Percentiles rank a stretch among this genome's conserved stretches.
These are phyloP conservation scores for Plasmodium knowlesi DNA, from an alignment of 169 alveolate species.

Conservation along the genomic window DNA sequence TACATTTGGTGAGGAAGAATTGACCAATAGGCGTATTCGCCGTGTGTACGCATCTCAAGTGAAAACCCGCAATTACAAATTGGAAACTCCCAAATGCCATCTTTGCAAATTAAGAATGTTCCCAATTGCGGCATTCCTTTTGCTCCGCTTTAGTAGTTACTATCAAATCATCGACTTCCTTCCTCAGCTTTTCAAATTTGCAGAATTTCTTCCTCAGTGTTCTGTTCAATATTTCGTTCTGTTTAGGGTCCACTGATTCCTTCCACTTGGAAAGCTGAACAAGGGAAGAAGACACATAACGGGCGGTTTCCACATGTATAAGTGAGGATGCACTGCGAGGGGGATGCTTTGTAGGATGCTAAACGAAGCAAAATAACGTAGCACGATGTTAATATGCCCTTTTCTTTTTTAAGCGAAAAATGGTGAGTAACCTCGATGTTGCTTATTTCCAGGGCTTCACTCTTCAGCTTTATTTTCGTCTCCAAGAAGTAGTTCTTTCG, in stretches of 20 bases:
- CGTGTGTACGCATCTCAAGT: neutral
- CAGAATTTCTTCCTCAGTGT: conserved; percentile 18
- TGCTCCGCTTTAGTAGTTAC: neutral
- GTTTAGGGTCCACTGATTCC: conserved; percentile 15
- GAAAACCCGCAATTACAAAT: neutral
- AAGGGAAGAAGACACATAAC: neutral
- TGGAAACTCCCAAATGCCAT: neutral
- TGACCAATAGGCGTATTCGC: neutral
- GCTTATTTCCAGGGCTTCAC: conserved; percentile 50
- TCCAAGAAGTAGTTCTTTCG: conserved; percentile 60
- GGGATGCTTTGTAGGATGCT: neutral
- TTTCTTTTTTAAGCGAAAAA: neutral
- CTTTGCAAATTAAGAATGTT: neutral
- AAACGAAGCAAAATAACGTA: neutral
- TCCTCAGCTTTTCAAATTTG: conserved; percentile 31
- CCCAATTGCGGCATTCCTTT: neutral
- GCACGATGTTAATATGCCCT: neutral
- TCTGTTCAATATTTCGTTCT: conserved; percentile 52
- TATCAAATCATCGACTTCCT: conserved; percentile 41
- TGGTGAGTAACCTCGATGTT: conserved; percentile 9
- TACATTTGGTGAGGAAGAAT: neutral
- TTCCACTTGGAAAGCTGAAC: conserved; percentile 39
- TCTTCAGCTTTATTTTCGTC: conserved; percentile 38
- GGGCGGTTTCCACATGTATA: neutral
- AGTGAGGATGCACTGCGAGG: neutral